Percentiles rank a stretch among this genome's conserved stretches.
These are phyloP conservation scores for Boehmeria nivea DNA, from an alignment of 306 rosid species.

Conservation along the genomic window DNA sequence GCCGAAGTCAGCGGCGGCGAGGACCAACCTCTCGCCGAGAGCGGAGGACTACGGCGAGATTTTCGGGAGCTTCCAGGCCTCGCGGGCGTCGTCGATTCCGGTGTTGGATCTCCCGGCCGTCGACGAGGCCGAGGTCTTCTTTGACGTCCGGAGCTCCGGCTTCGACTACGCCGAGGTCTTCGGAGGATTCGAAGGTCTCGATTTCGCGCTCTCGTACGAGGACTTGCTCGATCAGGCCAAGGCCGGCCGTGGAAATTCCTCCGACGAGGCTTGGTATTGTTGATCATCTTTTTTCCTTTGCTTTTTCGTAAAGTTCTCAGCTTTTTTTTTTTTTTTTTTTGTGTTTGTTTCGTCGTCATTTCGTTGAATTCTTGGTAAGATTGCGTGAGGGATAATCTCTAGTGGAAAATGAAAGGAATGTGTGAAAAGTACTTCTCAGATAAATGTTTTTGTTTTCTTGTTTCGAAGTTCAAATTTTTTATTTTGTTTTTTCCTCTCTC, in stretches of 20 bases:
- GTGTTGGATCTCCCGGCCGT: conserved; percentile 73
- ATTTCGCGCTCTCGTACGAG: conserved; percentile 54
- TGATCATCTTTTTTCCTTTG: conserved; percentile 7
- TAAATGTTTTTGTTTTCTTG: too few species aligned
- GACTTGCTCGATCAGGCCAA: conserved; percentile 46
- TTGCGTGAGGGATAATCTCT: too few species aligned
- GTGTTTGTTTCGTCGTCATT: conserved; percentile 18
- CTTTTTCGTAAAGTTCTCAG: neutral
- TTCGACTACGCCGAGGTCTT: conserved; percentile 79
- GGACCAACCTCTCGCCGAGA: conserved; percentile 59
- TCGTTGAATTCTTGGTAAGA: conserved; percentile 15
- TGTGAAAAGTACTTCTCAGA: too few species aligned
- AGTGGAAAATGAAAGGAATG: too few species aligned
- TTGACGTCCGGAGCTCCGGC: conserved; percentile 52
- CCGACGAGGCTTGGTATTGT: conserved; percentile 75
- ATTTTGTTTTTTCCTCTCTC: conserved; percentile 9
- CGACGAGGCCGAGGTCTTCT: conserved; percentile 54
- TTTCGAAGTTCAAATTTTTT: conserved; percentile 1
- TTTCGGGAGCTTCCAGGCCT: conserved; percentile 62
- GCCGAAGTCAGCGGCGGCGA: conserved; percentile 58
- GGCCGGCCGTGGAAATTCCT: conserved; percentile 30
- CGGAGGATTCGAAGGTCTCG: conserved; percentile 50
- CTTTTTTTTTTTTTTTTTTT: conserved; percentile 8
- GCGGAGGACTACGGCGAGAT: conserved; percentile 90
- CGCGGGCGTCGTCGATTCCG: conserved; percentile 85